Conservation (phyloP, 2,329 filamentous ascomycete species). For the Phyllosticta citriasiana region DNA sequence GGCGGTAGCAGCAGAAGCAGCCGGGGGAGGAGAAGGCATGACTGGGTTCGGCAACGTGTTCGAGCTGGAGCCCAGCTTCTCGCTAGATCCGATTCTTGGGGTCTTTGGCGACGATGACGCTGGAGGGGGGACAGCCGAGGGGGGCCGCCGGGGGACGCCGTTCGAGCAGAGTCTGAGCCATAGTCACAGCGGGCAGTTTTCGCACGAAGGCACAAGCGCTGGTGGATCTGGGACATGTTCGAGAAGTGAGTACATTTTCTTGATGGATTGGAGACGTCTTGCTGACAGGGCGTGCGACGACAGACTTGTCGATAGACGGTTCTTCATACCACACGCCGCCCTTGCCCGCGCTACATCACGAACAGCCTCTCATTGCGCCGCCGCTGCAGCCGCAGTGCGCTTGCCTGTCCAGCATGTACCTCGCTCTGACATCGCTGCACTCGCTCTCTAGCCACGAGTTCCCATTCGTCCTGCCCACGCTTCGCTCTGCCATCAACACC, state of each 20-base stretch:
- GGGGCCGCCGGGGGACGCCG: neutral
- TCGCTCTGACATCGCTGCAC: constrained; percentile 31
- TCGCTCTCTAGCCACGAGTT: constrained; percentile 19
- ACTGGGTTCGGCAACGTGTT: neutral
- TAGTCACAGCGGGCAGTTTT: neutral
- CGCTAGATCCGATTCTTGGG: neutral
- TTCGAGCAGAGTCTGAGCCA: neutral
- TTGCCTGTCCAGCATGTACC: constrained; percentile 38
- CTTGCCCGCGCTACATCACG: neutral
- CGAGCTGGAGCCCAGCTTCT: constrained; percentile 2
- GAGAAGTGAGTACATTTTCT: neutral
- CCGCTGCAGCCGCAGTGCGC: constrained; percentile 23
- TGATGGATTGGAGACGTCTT: neutral
- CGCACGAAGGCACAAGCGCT: neutral
- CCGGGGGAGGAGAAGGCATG: neutral
- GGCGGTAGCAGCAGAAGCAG: neutral
- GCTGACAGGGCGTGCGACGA: neutral
- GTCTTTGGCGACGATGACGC: neutral
- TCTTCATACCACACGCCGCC: neutral
- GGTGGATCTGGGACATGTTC: neutral
- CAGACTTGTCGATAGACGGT: neutral
- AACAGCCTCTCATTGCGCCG: neutral
- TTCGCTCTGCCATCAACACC: constrained; percentile 34
- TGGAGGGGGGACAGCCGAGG: neutral
- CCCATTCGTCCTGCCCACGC: constrained; percentile 31